Base-by-base conservation (phyloP, 106 monocot genomes). In the Dendrobium nobile region DNA sequence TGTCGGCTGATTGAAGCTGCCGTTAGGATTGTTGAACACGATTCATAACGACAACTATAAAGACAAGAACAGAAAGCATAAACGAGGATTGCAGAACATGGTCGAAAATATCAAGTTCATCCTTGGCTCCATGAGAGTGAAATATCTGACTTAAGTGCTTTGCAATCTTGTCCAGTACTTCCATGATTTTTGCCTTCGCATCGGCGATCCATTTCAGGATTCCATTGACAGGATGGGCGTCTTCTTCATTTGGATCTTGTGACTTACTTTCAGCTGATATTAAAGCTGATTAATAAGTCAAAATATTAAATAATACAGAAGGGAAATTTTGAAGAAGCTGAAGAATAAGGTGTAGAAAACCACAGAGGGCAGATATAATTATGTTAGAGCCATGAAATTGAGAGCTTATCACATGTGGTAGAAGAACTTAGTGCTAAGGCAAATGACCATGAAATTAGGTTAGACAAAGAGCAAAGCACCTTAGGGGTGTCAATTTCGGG, bases 51-150 rank as follows among this genome's bases (percentile, higher is more conserved):
- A 83, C 58, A 27, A 83, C 40, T 2, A 83, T 83, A 18, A 83
- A 83, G 19, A 79, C 83, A n/a, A 59, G 68, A 2, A 83, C 83
- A 11, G 78, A 78, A 26, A 83, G 78, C 83, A 83, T 73, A 41
- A 94, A 87, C 0, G 91, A 88, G 13, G 89, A 85, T 27, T 85
- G 86, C 44, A 94, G 54, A 7, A 82, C 68, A 43, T 80, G 74
- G 40, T 85, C 78, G 44, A 85, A 82, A n/a, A 27, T 19, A 33
- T 78, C 75, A 0, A 6, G 20, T 2, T 85, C 41, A 79, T 81
- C 43, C 15, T 75, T 77, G 44, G 79, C 59, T 48, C 79, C 78
- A 9, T 83, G 43, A 4, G 70, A 48, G 37, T 80, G 77, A 79
- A 89, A 87, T 58, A 91, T 72, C 17, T 82, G 70, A 33, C 80